Conservation (phyloP, 225 moss, liverwort and hornwort genomes). For the Polytrichum formosum region DNA sequence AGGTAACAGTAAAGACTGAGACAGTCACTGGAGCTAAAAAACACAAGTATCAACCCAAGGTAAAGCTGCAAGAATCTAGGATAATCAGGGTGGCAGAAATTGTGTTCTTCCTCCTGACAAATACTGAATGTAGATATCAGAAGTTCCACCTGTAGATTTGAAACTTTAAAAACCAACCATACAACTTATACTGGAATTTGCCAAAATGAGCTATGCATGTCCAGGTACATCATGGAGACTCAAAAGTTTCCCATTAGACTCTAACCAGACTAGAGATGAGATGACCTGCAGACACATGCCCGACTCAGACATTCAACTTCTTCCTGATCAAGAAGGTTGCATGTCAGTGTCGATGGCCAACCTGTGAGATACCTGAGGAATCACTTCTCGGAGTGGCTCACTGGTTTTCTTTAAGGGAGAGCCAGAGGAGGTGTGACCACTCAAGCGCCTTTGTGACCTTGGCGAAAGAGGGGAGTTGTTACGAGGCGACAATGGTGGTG, state of each 20-base stretch:
- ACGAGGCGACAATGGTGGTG: slow-evolving; percentile 90
- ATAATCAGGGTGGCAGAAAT: too few species aligned
- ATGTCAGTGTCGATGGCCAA: slow-evolving; percentile 64
- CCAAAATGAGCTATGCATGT: too few species aligned
- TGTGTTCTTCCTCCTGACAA: background rate
- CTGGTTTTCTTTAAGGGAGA: slow-evolving; percentile 83
- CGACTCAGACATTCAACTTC: slow-evolving; percentile 51
- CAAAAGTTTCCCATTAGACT: slow-evolving; percentile 9
- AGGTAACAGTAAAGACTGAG: too few species aligned
- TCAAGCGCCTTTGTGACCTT: slow-evolving; percentile 75
- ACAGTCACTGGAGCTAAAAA: too few species aligned
- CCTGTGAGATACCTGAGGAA: slow-evolving; percentile 93
- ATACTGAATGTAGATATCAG: background rate
- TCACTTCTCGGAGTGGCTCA: slow-evolving; percentile 81
- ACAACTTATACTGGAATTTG: too few species aligned
- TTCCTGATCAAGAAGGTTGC: slow-evolving; percentile 54
- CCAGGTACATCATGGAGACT: background rate
- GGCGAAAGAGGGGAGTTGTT: slow-evolving; percentile 80
- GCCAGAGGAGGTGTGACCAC: slow-evolving; percentile 63
- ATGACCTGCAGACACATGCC: slow-evolving; percentile 22
- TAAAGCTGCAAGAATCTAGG: too few species aligned
- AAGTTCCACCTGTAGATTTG: background rate
- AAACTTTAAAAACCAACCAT: too few species aligned
- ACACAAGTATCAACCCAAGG: too few species aligned
- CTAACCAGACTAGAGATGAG: background rate